Conservation (phyloP, 2,329 filamentous ascomycete genomes). For the Arthrocladium fulminans region DNA sequence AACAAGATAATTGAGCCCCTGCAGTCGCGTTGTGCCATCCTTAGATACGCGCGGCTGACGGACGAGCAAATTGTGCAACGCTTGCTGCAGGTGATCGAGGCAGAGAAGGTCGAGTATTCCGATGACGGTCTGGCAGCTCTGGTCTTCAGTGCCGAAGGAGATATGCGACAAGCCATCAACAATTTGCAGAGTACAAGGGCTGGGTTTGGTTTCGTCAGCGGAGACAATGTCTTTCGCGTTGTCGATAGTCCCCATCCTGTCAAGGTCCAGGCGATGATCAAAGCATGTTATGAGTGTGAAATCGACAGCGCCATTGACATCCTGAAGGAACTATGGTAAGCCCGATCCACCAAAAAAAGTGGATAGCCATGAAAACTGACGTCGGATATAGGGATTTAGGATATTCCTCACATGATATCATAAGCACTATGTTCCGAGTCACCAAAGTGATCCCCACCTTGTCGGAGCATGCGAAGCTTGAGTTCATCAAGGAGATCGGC, state of each 20-base stretch:
- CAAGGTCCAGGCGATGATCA: conserved; percentile 97
- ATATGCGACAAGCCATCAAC: conserved; percentile 99
- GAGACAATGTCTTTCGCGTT: conserved; percentile 95
- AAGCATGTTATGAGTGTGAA: conserved; percentile 87
- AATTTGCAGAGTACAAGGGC: conserved; percentile 89
- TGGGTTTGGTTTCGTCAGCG: conserved; percentile 93
- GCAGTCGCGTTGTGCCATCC: conserved; percentile 90
- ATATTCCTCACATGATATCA: conserved; percentile 98
- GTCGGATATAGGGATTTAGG: conserved; percentile 56
- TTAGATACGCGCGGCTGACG: conserved; percentile 85
- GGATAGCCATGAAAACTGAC: neutral
- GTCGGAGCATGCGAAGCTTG: conserved; percentile 88
- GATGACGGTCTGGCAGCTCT: conserved; percentile 94
- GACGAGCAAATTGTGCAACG: conserved; percentile 88
- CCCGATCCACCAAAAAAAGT: conserved; percentile 1
- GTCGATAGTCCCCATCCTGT: conserved; percentile 96
- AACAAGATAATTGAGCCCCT: conserved; percentile 99
- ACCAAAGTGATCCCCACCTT: conserved; percentile 90
- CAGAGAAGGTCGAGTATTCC: conserved; percentile 79
- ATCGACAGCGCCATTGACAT: conserved; percentile 79
- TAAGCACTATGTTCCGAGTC: conserved; percentile 98
- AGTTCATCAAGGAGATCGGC: conserved; percentile 97
- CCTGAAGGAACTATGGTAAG: conserved; percentile 77
- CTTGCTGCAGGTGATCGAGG: conserved; percentile 82
- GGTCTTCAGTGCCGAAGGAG: conserved; percentile 92